phyloP scores from a whole-genome alignment of 306 rosid genomes.

The Coriaria nepalensis region DNA sequence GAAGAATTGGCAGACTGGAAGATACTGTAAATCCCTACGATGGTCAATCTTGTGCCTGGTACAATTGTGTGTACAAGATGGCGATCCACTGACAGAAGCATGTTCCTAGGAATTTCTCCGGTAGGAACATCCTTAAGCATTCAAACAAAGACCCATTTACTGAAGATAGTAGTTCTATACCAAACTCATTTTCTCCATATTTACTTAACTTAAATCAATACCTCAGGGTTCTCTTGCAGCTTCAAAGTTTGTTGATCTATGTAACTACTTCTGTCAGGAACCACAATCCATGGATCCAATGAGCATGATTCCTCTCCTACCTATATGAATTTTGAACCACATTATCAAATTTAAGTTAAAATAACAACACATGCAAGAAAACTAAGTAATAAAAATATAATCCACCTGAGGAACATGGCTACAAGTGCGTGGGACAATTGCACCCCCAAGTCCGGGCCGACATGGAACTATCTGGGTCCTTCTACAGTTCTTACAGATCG shows the following conservation, averaged over 20 bases:
- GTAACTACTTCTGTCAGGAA: conserved; percentile 85
- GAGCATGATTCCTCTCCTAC: conserved; percentile 97
- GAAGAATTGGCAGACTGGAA: conserved; percentile 79
- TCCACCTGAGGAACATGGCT: conserved; percentile 84
- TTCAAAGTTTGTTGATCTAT: conserved; percentile 96
- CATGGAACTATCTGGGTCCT: conserved; percentile 73
- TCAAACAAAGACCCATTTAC: conserved; percentile 9
- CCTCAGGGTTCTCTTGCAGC: conserved; percentile 97
- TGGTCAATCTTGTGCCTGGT: conserved; percentile 91
- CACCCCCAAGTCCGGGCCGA: conserved; percentile 96
- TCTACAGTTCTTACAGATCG: conserved; percentile 79
- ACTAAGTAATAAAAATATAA: not conserved
- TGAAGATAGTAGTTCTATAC: not conserved
- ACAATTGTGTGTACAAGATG: conserved; percentile 91
- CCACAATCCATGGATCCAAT: conserved; percentile 89
- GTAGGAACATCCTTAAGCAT: conserved; percentile 85
- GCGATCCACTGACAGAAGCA: conserved; percentile 92
- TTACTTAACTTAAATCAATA: conserved; percentile 12
- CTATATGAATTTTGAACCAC: conserved; percentile 23
- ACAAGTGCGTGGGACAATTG: conserved; percentile 90
- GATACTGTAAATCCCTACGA: conserved; percentile 86
- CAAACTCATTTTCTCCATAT: not conserved
- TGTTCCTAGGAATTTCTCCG: conserved; percentile 96
- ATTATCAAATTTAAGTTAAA: conserved; percentile 7
- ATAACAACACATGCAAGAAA: not conserved